phyloP scores from a whole-genome alignment of 139 green algal genomes.

The Chlorella sp. region DNA sequence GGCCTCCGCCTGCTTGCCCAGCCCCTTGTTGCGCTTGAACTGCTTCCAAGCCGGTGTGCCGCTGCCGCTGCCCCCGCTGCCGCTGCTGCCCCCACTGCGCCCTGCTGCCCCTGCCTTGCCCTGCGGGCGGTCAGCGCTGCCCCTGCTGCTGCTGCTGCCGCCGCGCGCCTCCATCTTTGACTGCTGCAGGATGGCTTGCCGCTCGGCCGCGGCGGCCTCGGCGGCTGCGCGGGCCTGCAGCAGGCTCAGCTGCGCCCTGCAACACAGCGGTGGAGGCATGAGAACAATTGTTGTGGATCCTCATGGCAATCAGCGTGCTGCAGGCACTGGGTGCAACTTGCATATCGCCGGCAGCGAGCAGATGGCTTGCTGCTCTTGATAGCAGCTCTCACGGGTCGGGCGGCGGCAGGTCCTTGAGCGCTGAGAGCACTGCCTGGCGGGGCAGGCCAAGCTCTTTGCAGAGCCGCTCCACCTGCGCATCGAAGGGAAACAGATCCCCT shows the following conservation, averaged over 20 bases:
- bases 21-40: neutral
- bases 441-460: conserved; percentile 29
- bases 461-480: conserved; percentile 23
- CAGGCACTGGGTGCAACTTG: too few relatives aligned
- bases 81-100: neutral
- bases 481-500: too few relatives aligned
- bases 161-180: neutral
- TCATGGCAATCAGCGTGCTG: too few relatives aligned
- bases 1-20: conserved; percentile 32
- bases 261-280: neutral
- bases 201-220: conserved; percentile 5
- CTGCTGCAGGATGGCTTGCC: neutral
- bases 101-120: neutral
- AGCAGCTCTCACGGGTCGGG: conserved; percentile 14
- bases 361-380: neutral
- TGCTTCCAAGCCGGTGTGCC: conserved; percentile 16
- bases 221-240: conserved; percentile 3
- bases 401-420: conserved; percentile 2
- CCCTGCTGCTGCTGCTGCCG: neutral
- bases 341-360: too few relatives aligned
- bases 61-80: neutral
- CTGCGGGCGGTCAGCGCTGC: too few relatives aligned
- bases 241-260: conserved; percentile 13
- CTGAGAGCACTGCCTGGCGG: conserved; percentile 24
- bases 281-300: too few relatives aligned